Conservation (phyloP, 805 yeast species). For the Aciculoconidium aculeatum region DNA sequence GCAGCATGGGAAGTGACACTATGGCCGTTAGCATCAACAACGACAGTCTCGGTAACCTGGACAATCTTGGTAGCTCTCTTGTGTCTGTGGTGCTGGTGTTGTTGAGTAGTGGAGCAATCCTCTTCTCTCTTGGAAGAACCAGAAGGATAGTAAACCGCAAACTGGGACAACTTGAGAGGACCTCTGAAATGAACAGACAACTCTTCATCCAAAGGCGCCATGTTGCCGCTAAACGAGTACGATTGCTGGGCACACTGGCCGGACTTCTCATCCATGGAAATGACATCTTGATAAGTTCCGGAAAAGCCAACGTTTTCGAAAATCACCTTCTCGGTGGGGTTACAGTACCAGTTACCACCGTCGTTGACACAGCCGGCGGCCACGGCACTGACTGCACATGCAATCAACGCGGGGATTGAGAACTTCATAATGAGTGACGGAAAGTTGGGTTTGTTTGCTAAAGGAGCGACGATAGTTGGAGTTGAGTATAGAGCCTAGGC, state of each 20-base stretch:
- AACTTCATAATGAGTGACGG: conserved; percentile 16
- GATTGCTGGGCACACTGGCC: conserved; percentile 66
- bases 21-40: conserved; percentile 56
- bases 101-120: conserved; percentile 41
- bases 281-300: conserved; percentile 78
- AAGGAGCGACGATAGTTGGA: conserved; percentile 7
- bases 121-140: conserved; percentile 36
- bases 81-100: conserved; percentile 43
- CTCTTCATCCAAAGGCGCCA: conserved; percentile 83
- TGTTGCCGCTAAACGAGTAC: conserved; percentile 57
- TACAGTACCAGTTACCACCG: conserved; percentile 48
- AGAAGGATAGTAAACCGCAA: conserved; percentile 82
- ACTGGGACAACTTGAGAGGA: conserved; percentile 71
- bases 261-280: conserved; percentile 63
- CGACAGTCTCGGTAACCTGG: conserved; percentile 74
- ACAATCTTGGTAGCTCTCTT: conserved; percentile 61
- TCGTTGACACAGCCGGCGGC: conserved; percentile 16
- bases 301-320: conserved; percentile 76
- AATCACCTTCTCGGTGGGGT: conserved; percentile 56
- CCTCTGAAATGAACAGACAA: conserved; percentile 88
- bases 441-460: conserved; percentile 1
- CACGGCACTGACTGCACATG: conserved; percentile 16
- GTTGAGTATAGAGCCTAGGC: too few relatives aligned
- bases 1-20: conserved; percentile 21
- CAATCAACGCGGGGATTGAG: conserved; percentile 16